A percentile compares a stretch with the other conserved stretches of the same genome.
Evolutionary conservation across 768 basidiomycete species (phyloP).

Genomic region (Trametes villosa): DNA sequence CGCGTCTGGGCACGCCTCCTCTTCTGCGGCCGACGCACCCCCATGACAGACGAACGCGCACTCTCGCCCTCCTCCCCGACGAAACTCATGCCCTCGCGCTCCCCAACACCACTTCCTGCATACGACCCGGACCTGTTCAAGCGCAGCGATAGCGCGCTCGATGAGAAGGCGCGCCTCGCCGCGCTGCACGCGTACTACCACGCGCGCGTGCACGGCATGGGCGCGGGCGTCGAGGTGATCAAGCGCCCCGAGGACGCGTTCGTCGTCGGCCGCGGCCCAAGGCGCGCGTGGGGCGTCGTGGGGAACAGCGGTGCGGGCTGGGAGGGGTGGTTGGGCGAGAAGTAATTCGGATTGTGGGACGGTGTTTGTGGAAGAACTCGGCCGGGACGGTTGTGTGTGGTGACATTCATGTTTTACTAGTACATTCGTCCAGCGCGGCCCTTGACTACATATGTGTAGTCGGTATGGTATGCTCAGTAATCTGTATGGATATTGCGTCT

Average conservation of each 20-base stretch:
- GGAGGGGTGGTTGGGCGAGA: not conserved
- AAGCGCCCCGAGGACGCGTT: slow-evolving; percentile 33
- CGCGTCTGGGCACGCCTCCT: slow-evolving; percentile 26
- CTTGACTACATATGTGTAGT: too few species aligned
- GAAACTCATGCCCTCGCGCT: not conserved
- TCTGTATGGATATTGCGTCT: too few species aligned
- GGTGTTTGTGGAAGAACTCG: too few species aligned
- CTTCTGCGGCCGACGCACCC: slow-evolving; percentile 12
- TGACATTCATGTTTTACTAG: too few species aligned
- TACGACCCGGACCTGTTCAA: slow-evolving; percentile 19
- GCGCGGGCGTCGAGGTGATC: slow-evolving; percentile 28
- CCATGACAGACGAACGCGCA: not conserved
- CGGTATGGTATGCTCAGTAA: too few species aligned
- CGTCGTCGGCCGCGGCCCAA: not conserved
- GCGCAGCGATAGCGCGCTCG: slow-evolving; percentile 18
- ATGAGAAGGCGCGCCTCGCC: slow-evolving; percentile 23
- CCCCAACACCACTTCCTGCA: slow-evolving; percentile 15
- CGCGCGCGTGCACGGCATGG: slow-evolving; percentile 20
- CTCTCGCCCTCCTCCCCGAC: not conserved
- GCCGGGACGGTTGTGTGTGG: too few species aligned
- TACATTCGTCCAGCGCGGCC: too few species aligned
- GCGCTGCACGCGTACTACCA: slow-evolving; percentile 25
- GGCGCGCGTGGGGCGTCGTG: slow-evolving; percentile 3
- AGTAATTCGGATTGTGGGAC: too few species aligned
- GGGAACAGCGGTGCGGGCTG: not conserved